Evolutionary conservation across 2,329 filamentous ascomycete genomes (phyloP), one percentile per base, ranked within the genome.

Genomic region (Neonectria coccinea): DNA sequence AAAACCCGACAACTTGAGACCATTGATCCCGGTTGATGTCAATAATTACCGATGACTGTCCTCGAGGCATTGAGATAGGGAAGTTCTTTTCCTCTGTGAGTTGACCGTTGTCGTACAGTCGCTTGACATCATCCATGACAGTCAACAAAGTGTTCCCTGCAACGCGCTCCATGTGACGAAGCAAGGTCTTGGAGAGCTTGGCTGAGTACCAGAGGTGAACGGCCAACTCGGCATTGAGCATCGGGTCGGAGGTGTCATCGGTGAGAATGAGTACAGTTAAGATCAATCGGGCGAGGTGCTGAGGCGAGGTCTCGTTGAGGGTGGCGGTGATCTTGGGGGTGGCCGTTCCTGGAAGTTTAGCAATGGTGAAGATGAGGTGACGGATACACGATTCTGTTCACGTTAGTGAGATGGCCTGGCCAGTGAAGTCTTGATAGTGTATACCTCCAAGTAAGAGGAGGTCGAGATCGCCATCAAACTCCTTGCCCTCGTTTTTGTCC

Each of bases 121-220:
- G 7, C 2, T 22, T 29, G 9, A 65, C 29, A 42, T 67, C 56
- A 4, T 57, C 36, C 14, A 61, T 29, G 11, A 50, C 50, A n/a
- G 27, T n/a, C 7, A 52, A n/a, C 6, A 65, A 10, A 5, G 55
- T n/a, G 1, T 41, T n/a, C 9, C 39, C 16, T 5, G 59, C 69
- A 2, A 70, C 56, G 7, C n/a, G 3, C 8, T 64, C 41, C 25
- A 72, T 63, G 55, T 71, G 64, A 4, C 45, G 14, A 36, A 53
- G 48, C 22, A 67, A 11, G 9, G 25, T 14, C 2, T 7, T n/a
- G 16, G 74, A 57, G 39, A 73, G 53, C 47, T 56, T 66, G 11
- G 59, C 39, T 10, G 74, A 75, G 56, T 76, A 76, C 73, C 70
- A 75, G 12, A 75, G 22, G 50, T 76, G 71, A 3, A 72, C 64